Evolutionary conservation across 2,329 filamentous ascomycete species (phyloP).

Genomic region (Aspergillus sp.): DNA sequence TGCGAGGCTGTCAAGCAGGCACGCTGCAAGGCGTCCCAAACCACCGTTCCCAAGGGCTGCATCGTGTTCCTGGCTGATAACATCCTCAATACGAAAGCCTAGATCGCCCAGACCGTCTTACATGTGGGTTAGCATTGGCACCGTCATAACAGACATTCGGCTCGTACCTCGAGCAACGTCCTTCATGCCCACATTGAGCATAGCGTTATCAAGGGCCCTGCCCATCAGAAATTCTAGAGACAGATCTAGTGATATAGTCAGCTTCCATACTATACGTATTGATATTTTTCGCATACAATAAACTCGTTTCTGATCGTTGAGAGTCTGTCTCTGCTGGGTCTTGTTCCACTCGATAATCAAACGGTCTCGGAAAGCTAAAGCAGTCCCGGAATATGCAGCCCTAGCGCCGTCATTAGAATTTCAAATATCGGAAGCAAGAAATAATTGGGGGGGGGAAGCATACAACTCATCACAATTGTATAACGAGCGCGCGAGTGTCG

Average conservation of each 20-base stretch:
- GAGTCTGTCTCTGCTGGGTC: conserved; percentile 95
- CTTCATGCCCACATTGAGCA: conserved; percentile 93
- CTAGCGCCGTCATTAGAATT: conserved; percentile 31
- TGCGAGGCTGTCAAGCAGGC: conserved; percentile 94
- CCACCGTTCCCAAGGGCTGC: conserved; percentile 95
- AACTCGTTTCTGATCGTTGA: conserved; percentile 84
- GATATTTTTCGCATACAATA: conserved; percentile 64
- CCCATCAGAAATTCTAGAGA: conserved; percentile 99
- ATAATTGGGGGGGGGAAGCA: conserved; percentile 18
- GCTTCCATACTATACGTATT: not conserved
- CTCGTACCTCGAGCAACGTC: conserved; percentile 72
- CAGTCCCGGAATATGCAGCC: conserved; percentile 87
- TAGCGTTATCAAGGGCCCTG: conserved; percentile 92
- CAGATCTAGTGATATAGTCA: conserved; percentile 57
- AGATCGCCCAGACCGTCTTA: conserved; percentile 81
- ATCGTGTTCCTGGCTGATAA: conserved; percentile 92
- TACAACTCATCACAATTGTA: conserved; percentile 93
- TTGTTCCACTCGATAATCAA: conserved; percentile 96
- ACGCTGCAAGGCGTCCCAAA: conserved; percentile 89
- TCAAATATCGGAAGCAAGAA: not conserved
- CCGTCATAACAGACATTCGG: not conserved
- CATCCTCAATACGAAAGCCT: conserved; percentile 94
- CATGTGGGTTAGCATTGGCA: conserved; percentile 17
- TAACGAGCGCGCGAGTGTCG: conserved; percentile 88
- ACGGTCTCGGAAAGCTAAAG: conserved; percentile 87